Evolutionary conservation across 73 alveolate species (phyloP), one percentile per base, ranked within the genome.

Genomic region (Paramecium caudatum): DNA sequence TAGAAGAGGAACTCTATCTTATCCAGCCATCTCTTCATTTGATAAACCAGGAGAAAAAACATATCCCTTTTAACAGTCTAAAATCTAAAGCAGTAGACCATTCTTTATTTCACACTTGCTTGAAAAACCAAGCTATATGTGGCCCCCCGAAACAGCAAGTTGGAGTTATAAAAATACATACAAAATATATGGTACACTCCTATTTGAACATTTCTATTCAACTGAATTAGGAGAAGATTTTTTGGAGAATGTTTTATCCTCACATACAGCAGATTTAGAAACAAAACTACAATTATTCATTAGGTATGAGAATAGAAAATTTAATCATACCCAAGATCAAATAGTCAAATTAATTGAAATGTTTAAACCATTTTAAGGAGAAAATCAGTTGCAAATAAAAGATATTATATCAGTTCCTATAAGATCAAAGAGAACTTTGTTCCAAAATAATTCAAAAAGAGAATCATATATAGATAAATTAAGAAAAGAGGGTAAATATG

Each of bases 61-160:
- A 3, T 86, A 86, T 63, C 93, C 93, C 19, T 86, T 86, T 30
- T 86, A 86, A 63, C 48, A 36, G 41, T 49, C 82, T 30, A 86
- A 86, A 19, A 48, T 46, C 25, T 21, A 86, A 43, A 62, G 86
- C 19, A 55, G 81, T 55, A 46, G 93, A 21, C n/a, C 39, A 6
- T 62, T 41, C 34, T 86, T 86, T 25, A 49, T 86, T 10, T 13
- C 61, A 32, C 93, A 86, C 43, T 36, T 86, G 62, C 34, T 62
- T 25, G 93, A 86, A 37, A 86, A 86, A 27, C 93, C 93, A 3
- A 86, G 84, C 21, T 70, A 86, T 43, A 86, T 86, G 93, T 86
- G 93, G 93, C 93, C 93, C 15, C 93, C 93, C 27, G 93, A 86
- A 65, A 47, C 47, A 7, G 93, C 93, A 6, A 86, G 84, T 43